Evolutionary conservation across 306 rosid species (phyloP).

Genomic region (Castanopsis chinensis): DNA sequence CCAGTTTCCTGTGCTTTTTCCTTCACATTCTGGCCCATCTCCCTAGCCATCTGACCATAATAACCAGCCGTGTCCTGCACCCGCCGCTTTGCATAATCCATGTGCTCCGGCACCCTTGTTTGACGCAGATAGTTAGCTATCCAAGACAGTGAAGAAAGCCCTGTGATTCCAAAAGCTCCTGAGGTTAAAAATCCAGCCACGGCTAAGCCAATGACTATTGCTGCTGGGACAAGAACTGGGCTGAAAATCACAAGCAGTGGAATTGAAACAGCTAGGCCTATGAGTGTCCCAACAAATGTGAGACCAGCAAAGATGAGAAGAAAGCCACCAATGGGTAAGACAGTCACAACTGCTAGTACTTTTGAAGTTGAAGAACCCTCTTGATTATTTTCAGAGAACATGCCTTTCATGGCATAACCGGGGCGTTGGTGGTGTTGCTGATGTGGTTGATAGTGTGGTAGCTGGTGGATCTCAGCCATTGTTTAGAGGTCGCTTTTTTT

Average conservation of each 20-base stretch:
- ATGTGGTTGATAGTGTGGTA: not conserved
- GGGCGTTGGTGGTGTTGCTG: slow-evolving; percentile 16
- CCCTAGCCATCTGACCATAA: slow-evolving; percentile 19
- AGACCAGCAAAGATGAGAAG: slow-evolving; percentile 49
- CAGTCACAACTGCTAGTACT: slow-evolving; percentile 30
- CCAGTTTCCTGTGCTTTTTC: slow-evolving; percentile 12
- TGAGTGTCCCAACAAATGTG: slow-evolving; percentile 35
- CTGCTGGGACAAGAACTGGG: slow-evolving; percentile 56
- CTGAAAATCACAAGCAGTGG: slow-evolving; percentile 58
- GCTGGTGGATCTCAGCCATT: slow-evolving; percentile 40
- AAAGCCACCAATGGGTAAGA: slow-evolving; percentile 45
- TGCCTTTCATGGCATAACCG: not conserved
- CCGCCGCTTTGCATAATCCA: slow-evolving; percentile 22
- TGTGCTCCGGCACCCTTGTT: slow-evolving; percentile 21
- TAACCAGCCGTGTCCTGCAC: slow-evolving; percentile 26
- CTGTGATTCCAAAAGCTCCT: slow-evolving; percentile 53
- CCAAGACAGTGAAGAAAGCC: slow-evolving; percentile 62
- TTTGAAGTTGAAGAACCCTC: slow-evolving; percentile 31
- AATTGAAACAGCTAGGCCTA: slow-evolving; percentile 40
- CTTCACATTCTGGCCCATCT: slow-evolving; percentile 11
- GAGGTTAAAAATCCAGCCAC: slow-evolving; percentile 55
- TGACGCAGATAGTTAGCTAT: slow-evolving; percentile 31
- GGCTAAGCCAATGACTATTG: slow-evolving; percentile 25
- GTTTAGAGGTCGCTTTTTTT: not conserved
- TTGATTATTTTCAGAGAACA: slow-evolving; percentile 10